These are phyloP conservation scores for Epichloe elymi DNA, from an alignment of 2,329 filamentous ascomycete genomes.

Conservation along the genomic window DNA sequence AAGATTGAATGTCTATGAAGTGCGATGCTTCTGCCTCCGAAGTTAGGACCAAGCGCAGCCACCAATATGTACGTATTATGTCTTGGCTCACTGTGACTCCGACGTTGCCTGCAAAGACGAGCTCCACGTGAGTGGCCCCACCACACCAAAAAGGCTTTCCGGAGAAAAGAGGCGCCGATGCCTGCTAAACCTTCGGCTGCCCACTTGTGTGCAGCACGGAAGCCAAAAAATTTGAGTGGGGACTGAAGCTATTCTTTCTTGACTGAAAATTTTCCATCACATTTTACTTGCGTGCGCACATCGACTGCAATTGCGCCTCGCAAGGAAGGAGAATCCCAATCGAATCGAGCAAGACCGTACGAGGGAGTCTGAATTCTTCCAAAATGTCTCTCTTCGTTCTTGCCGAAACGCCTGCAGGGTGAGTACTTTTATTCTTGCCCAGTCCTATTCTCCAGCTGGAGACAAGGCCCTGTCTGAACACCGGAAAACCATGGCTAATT, in stretches of 20 bases:
- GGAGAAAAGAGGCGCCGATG: conserved; percentile 16
- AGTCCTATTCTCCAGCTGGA: not conserved
- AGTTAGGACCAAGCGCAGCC: not conserved
- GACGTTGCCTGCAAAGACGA: not conserved
- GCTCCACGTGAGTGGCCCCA: conserved; percentile 11
- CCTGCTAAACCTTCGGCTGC: conserved; percentile 8
- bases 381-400: conserved; percentile 86
- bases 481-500: conserved; percentile 16
- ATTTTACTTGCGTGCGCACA: conserved; percentile 22
- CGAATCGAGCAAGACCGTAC: conserved; percentile 17
- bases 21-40: not conserved
- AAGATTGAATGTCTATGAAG: not conserved
- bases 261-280: conserved; percentile 30
- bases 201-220: conserved; percentile 15
- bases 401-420: conserved; percentile 79
- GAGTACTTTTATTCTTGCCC: conserved; percentile 20
- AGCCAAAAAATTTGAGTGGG: conserved; percentile 28
- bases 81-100: not conserved
- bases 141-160: conserved; percentile 1
- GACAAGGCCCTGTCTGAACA: not conserved
- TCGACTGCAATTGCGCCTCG: conserved; percentile 23
- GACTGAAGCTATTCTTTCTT: conserved; percentile 20
- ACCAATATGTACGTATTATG: not conserved
- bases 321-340: conserved; percentile 22
- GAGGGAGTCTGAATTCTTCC: conserved; percentile 19